Conservation (phyloP, 1,284 basidiomycete genomes). For the Trichosporon ovoides region DNA sequence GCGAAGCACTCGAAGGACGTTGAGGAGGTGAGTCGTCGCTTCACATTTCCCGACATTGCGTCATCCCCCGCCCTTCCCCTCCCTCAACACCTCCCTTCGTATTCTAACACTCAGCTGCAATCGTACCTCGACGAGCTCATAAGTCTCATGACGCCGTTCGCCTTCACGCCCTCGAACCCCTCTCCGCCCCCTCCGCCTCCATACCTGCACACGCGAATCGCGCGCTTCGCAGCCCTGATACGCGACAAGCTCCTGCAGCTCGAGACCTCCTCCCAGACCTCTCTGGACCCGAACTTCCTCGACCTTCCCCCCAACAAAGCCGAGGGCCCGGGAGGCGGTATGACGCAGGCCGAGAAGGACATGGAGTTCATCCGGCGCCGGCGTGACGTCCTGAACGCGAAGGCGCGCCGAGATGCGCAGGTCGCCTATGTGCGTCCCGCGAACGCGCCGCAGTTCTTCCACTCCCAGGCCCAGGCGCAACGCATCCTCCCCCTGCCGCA, state of each 20-base stretch:
- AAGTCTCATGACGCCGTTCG: slow-evolving; percentile 27
- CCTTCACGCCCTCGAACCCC: slow-evolving; percentile 16
- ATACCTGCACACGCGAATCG: slow-evolving; percentile 31
- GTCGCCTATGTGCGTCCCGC: neutral
- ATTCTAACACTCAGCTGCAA: slow-evolving; percentile 29
- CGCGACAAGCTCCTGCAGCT: slow-evolving; percentile 27
- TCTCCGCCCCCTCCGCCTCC: slow-evolving; percentile 28
- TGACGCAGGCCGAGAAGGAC: slow-evolving; percentile 37
- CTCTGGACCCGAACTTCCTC: slow-evolving; percentile 21
- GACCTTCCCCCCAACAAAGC: slow-evolving; percentile 13
- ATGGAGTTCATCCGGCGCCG: slow-evolving; percentile 42
- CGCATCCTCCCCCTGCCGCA: neutral
- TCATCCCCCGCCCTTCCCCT: no score
- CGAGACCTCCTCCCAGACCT: slow-evolving; percentile 22
- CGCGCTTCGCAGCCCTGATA: slow-evolving; percentile 27
- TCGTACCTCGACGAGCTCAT: slow-evolving; percentile 29
- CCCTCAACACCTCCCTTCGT: neutral
- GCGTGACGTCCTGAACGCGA: slow-evolving; percentile 35
- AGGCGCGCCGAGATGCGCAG: slow-evolving; percentile 17
- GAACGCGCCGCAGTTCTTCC: neutral
- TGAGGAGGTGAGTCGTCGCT: slow-evolving; percentile 2
- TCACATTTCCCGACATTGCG: no score
- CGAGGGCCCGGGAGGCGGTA: slow-evolving; percentile 5
- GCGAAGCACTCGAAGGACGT: slow-evolving; percentile 1
- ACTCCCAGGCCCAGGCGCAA: neutral